Base-by-base conservation (phyloP, 768 basidiomycete species). In the Collybia sordida region DNA sequence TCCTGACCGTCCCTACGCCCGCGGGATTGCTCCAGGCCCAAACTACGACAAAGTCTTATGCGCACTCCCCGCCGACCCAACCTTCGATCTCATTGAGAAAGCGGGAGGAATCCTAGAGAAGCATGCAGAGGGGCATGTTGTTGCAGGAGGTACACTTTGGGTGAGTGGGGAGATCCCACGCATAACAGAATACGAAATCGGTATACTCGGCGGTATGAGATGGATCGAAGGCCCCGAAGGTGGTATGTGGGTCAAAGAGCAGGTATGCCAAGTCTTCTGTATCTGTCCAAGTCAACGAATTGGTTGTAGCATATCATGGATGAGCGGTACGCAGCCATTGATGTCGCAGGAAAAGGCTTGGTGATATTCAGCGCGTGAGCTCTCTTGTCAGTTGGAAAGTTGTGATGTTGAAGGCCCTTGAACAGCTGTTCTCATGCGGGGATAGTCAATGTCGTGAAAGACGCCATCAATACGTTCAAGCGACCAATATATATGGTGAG, bases 311-410 rank as follows among this genome's bases (percentile, higher is more conserved):
- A 85, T 42, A 82, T 93, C 55, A 82, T 86, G 82, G 91, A 93
- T 56, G 92, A 93, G 61, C 75, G 92, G 19, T 93, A 92, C 60
- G 82, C 79, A 42, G 84, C 72, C 0, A 68, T 93, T 21, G 88
- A 93, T 64, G 85, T 93, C 0, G 72, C 74, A n/a, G 90, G 87
- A 6, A 92, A 90, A 61, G 91, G 91, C 1, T 66, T 93, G 46
- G 78, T 93, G 19, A 74, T 93, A 48, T 91, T 94, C 66, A 91
- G 88, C 71, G 83, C 92, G 85, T 90, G 52, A 64, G 89, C 76
- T 9, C 27, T 18, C 21, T 42, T 23, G 34, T 34, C 7, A 27
- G 6, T 21, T 15, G 15, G 31, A 22, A 8, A 22, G n/a, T 2
- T 19, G 24, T 42, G 19, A 17, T 17, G 8, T 15, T 3, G 3